Percentiles rank a stretch among this genome's conserved stretches.
Conservation (phyloP, 2,329 filamentous ascomycete species). For the Aaosphaeria arxii region DNA sequence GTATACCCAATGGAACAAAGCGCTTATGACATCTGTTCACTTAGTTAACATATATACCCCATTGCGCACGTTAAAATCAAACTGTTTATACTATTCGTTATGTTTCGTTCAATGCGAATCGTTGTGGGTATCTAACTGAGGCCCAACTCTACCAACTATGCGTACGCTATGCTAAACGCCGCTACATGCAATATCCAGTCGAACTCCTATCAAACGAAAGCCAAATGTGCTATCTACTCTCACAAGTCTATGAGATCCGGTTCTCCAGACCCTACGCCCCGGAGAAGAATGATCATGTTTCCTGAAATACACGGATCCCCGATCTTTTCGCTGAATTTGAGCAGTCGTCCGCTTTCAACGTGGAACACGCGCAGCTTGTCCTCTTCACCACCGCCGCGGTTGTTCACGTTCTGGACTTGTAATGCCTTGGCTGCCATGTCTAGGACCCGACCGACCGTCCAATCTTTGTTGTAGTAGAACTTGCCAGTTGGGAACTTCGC, state of each 20-base stretch:
- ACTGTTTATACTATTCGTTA: too few species aligned
- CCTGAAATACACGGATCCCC: slow-evolving; percentile 71
- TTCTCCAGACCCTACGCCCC: slow-evolving; percentile 78
- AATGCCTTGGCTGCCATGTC: slow-evolving; percentile 74
- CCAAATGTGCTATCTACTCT: slow-evolving; percentile 1
- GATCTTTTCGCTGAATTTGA: slow-evolving; percentile 87
- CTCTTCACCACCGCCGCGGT: slow-evolving; percentile 70
- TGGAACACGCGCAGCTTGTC: slow-evolving; percentile 86
- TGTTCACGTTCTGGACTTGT: slow-evolving; percentile 82
- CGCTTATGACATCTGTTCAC: too few species aligned
- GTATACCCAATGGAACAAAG: too few species aligned
- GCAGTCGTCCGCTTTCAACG: slow-evolving; percentile 79
- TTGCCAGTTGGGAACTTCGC: slow-evolving; percentile 70
- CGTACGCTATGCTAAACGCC: too few species aligned
- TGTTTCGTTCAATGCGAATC: too few species aligned
- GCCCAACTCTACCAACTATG: too few species aligned
- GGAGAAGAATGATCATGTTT: slow-evolving; percentile 83
- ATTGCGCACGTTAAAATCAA: too few species aligned
- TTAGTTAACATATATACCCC: too few species aligned
- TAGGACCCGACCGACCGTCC: slow-evolving; percentile 82
- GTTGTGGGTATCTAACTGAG: too few species aligned
- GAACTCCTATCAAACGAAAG: too few species aligned
- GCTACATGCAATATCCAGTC: too few species aligned
- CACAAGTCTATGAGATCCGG: slow-evolving; percentile 64
- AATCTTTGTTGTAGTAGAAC: slow-evolving; percentile 60